A percentile compares a stretch with the other conserved stretches of the same genome.
phyloP scores from a whole-genome alignment of 2,329 filamentous ascomycete genomes.

The Trichoderma afroharzianum region DNA sequence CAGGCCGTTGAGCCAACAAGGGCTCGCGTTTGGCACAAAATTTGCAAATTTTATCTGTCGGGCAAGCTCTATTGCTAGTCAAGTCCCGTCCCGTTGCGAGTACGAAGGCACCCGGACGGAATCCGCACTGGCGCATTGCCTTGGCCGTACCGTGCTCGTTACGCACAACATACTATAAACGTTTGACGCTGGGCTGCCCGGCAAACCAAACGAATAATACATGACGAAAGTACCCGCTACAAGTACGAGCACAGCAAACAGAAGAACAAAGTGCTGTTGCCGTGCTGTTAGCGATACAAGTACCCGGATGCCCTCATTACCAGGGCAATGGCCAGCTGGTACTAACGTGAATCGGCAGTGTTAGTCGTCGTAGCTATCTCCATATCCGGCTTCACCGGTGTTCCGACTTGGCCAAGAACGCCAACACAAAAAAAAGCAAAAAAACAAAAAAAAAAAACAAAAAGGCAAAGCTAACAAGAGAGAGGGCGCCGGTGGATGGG shows the following conservation, averaged over 20 bases:
- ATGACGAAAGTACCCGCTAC: not conserved
- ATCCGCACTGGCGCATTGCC: not conserved
- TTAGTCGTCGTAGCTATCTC: constrained; percentile 5
- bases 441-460: not conserved
- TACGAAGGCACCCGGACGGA: not conserved
- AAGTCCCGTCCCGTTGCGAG: not conserved
- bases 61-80: not conserved
- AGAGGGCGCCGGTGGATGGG: not conserved
- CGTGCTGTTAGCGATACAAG: not conserved
- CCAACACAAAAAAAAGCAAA: not conserved
- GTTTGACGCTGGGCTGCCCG: not conserved
- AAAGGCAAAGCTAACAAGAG: not conserved
- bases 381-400: constrained; percentile 12
- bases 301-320: not conserved
- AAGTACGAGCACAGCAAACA: not conserved
- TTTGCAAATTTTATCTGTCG: constrained; percentile 14
- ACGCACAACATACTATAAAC: not conserved
- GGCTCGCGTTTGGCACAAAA: not conserved
- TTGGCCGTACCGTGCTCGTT: not conserved
- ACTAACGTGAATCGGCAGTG: not conserved
- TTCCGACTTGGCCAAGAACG: not conserved
- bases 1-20: constrained; percentile 8
- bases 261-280: not conserved
- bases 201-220: not conserved
- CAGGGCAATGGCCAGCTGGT: not conserved